Conservation (phyloP, 139 green algal genomes). For the Trebouxia sp. region DNA sequence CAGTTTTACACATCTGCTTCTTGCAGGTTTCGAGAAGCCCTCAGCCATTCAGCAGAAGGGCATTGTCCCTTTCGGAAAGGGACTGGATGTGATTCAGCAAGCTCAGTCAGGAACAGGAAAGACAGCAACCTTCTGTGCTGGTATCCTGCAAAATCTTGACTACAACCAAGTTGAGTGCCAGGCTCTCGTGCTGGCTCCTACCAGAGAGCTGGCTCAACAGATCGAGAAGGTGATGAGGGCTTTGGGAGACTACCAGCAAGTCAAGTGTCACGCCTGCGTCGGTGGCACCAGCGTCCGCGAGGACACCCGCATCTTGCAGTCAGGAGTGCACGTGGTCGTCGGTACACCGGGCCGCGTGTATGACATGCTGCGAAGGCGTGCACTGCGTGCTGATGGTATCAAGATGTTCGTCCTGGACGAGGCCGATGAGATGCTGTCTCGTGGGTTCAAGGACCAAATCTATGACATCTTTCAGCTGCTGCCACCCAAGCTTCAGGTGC, state of each 20-base stretch:
- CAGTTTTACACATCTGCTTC: background rate
- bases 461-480: constrained; percentile 99
- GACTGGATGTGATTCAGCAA: constrained; percentile 99
- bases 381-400: constrained; percentile 87
- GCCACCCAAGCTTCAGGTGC: constrained; percentile 96
- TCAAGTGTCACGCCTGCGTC: constrained; percentile 99
- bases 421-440: constrained; percentile 98
- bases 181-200: constrained; percentile 97
- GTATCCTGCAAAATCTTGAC: constrained; percentile 98
- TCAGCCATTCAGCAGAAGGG: constrained; percentile 99
- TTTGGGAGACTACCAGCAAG: constrained; percentile 96
- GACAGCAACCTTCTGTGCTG: constrained; percentile 99
- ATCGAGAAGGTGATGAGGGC: constrained; percentile 99
- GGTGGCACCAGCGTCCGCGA: constrained; percentile 96
- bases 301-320: constrained; percentile 94
- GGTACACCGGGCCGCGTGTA: constrained; percentile 98
- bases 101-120: constrained; percentile 99
- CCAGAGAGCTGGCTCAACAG: constrained; percentile 99
- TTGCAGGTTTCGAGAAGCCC: constrained; percentile 97
- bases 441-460: constrained; percentile 99
- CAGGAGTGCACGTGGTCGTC: constrained; percentile 92
- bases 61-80: constrained; percentile 98
- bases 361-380: constrained; percentile 97
- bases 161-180: constrained; percentile 94
- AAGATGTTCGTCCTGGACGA: constrained; percentile 98